Percentiles rank a stretch among this genome's conserved stretches.
Conservation (phyloP, 352 stramenopile species). For the Pythium brassicae region DNA sequence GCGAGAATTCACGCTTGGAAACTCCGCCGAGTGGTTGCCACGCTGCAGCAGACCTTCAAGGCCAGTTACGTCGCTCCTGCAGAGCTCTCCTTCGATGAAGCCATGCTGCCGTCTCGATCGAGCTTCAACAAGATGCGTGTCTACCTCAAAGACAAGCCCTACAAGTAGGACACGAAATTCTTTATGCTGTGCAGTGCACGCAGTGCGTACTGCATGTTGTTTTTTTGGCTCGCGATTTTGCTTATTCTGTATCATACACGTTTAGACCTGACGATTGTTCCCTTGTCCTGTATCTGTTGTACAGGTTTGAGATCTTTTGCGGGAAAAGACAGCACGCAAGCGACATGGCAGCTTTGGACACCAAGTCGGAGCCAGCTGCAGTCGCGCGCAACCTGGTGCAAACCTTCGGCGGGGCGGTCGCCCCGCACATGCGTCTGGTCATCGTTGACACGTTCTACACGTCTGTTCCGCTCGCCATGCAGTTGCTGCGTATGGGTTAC, state of each 20-base stretch:
- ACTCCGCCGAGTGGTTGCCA: background rate
- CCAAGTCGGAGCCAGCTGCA: too few species aligned
- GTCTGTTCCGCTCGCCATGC: too few species aligned
- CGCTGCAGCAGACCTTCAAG: background rate
- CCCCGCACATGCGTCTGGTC: background rate
- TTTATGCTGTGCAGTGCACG: constrained; percentile 16
- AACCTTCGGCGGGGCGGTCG: background rate
- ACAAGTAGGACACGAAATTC: constrained; percentile 13
- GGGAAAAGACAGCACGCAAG: too few species aligned
- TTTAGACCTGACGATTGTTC: background rate
- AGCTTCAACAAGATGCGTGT: constrained; percentile 10
- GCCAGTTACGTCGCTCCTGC: background rate
- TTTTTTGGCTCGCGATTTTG: constrained; percentile 10
- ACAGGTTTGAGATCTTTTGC: background rate
- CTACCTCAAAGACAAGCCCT: too few species aligned
- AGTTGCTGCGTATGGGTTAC: too few species aligned
- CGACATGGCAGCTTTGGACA: too few species aligned
- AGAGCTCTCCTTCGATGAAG: background rate
- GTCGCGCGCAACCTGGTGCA: background rate
- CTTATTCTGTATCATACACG: constrained; percentile 13
- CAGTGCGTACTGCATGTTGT: constrained; percentile 16
- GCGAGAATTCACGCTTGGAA: background rate
- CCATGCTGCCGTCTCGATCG: background rate
- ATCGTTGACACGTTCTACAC: too few species aligned
- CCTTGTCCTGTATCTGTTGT: too few species aligned